Percentiles rank a stretch among this genome's conserved stretches.
phyloP scores from a whole-genome alignment of 2,329 filamentous ascomycete genomes.

The Diplodia scrobiculata region DNA sequence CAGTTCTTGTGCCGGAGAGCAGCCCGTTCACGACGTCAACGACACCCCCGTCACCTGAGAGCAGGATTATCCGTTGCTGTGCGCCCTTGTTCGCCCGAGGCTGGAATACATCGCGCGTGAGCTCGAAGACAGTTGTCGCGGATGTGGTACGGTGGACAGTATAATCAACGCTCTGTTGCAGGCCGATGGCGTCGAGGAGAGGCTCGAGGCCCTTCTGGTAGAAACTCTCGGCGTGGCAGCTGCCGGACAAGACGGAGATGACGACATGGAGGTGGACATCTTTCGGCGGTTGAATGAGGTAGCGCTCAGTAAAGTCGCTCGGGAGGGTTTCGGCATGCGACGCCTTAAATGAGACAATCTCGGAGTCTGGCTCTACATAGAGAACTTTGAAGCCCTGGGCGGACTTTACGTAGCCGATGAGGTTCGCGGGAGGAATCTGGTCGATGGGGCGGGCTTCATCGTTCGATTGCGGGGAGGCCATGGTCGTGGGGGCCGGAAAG shows the following conservation, averaged over 20 bases:
- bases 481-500: not conserved
- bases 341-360: slow-evolving; percentile 10
- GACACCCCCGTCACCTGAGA: slow-evolving; percentile 86
- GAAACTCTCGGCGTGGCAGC: slow-evolving; percentile 45
- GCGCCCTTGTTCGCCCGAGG: slow-evolving; percentile 52
- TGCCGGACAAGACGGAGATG: slow-evolving; percentile 51
- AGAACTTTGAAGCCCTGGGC: slow-evolving; percentile 7
- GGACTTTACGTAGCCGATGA: slow-evolving; percentile 17
- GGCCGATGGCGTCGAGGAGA: slow-evolving; percentile 49
- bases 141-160: slow-evolving; percentile 65
- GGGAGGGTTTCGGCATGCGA: slow-evolving; percentile 4
- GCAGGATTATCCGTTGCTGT: slow-evolving; percentile 63
- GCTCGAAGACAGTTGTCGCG: slow-evolving; percentile 63
- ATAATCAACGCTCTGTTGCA: slow-evolving; percentile 48
- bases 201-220: slow-evolving; percentile 45
- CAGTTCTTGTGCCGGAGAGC: slow-evolving; percentile 38
- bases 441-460: not conserved
- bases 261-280: slow-evolving; percentile 44
- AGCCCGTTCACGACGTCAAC: slow-evolving; percentile 78
- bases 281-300: not conserved
- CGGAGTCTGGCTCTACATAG: slow-evolving; percentile 13
- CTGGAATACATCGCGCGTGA: slow-evolving; percentile 58
- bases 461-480: not conserved
- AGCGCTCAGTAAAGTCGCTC: slow-evolving; percentile 1
- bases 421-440: not conserved